Conservation (phyloP, 75 land plant genomes). For the Picea glauca region DNA sequence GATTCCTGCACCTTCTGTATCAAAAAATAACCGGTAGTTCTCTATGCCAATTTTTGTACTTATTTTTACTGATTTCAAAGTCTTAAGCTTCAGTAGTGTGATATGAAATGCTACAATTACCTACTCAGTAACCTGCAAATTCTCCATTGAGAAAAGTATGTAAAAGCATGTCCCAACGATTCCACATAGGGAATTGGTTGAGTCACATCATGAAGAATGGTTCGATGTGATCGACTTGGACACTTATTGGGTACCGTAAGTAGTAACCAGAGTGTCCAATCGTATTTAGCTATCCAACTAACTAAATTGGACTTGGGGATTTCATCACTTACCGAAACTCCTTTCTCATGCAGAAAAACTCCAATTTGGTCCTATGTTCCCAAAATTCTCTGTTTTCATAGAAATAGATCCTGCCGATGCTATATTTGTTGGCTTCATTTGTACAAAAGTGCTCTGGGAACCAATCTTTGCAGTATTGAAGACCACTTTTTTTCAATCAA, state of each 20-base stretch:
- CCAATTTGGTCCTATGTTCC: constrained; percentile 40
- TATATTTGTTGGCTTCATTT: constrained; percentile 13
- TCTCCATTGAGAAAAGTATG: constrained; percentile 78
- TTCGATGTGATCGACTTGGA: constrained; percentile 37
- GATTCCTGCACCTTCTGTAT: constrained; percentile 75
- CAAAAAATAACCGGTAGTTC: constrained; percentile 94
- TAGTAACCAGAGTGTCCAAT: constrained; percentile 91
- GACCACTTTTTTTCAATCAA: constrained; percentile 38
- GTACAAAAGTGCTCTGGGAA: constrained; percentile 27
- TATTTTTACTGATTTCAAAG: no score
- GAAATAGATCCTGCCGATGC: constrained; percentile 6
- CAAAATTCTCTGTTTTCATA: constrained; percentile 8
- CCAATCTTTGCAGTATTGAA: constrained; percentile 59
- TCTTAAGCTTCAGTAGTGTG: neutral
- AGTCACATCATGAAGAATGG: constrained; percentile 40
- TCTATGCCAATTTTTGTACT: constrained; percentile 12
- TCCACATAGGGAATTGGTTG: constrained; percentile 49
- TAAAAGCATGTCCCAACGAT: constrained; percentile 65
- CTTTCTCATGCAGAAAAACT: constrained; percentile 51
- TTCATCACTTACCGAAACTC: constrained; percentile 44
- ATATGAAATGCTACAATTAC: no score
- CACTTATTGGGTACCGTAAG: constrained; percentile 84
- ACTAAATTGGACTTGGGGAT: constrained; percentile 41
- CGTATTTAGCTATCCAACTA: constrained; percentile 71
- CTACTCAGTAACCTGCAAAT: constrained; percentile 45